Percentiles rank a stretch among this genome's conserved stretches.
phyloP scores from a whole-genome alignment of 164 flowering plant species.

The Aristolochia contorta region DNA sequence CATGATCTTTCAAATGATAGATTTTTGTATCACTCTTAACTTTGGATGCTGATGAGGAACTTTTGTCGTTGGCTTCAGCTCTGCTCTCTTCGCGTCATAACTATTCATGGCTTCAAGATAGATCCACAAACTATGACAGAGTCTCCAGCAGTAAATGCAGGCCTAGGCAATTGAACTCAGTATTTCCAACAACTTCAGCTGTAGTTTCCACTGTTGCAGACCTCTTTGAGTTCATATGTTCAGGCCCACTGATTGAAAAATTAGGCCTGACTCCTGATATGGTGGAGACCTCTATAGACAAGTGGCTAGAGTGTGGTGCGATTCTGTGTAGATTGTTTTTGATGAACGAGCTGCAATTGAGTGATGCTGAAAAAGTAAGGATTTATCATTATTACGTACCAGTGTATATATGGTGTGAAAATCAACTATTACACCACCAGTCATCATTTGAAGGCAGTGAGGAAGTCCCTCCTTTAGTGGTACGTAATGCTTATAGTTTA shows the following conservation, averaged over 20 bases:
- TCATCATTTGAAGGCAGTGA: slow-evolving; percentile 61
- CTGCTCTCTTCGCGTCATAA: slow-evolving; percentile 19
- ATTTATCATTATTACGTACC: slow-evolving; percentile 89
- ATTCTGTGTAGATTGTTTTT: slow-evolving; percentile 55
- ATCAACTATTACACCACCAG: slow-evolving; percentile 61
- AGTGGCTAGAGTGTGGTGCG: slow-evolving; percentile 61
- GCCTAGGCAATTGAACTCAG: slow-evolving; percentile 28
- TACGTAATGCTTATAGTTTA: slow-evolving; percentile 14
- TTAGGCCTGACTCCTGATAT: slow-evolving; percentile 45
- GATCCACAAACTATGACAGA: slow-evolving; percentile 11
- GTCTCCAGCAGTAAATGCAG: slow-evolving; percentile 14
- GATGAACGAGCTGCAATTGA: slow-evolving; percentile 52
- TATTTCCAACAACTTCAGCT: slow-evolving; percentile 39
- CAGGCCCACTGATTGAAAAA: slow-evolving; percentile 66
- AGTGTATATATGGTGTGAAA: slow-evolving; percentile 89
- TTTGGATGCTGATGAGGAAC: background rate
- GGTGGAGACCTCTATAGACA: slow-evolving; percentile 61
- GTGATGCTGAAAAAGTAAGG: slow-evolving; percentile 62
- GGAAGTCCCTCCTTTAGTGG: slow-evolving; percentile 88
- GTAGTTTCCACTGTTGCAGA: slow-evolving; percentile 63
- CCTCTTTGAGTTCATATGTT: slow-evolving; percentile 69
- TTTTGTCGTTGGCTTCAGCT: slow-evolving; percentile 6
- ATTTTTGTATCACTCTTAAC: background rate
- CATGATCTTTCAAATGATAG: no score
- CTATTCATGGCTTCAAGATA: slow-evolving; percentile 45